These are phyloP conservation scores for Aspergillus viridinutans DNA, from an alignment of 2,329 filamentous ascomycete genomes.

Conservation along the genomic window DNA sequence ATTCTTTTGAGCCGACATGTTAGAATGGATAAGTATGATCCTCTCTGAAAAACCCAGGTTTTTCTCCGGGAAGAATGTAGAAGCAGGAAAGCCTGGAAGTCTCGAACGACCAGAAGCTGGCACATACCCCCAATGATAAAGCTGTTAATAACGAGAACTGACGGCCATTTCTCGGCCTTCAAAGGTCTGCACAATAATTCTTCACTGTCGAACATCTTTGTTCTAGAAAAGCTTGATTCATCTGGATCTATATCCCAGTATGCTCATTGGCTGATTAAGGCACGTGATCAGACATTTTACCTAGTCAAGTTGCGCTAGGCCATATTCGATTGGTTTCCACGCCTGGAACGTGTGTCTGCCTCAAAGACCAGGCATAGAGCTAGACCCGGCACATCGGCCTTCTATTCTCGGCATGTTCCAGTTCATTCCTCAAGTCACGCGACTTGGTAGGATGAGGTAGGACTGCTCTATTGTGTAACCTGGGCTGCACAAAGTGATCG, in stretches of 20 bases:
- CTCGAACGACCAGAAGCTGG: not conserved
- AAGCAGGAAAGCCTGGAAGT: not conserved
- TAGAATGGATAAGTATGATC: not conserved
- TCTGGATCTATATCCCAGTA: not conserved
- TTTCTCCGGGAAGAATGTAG: not conserved
- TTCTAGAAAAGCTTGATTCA: not conserved
- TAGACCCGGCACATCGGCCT: not conserved
- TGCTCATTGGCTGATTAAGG: not conserved
- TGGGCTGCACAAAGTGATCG: not conserved
- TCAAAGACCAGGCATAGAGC: too few relatives aligned
- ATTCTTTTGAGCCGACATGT: not conserved
- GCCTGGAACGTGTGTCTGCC: too few relatives aligned
- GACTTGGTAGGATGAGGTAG: not conserved
- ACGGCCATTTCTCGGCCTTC: not conserved
- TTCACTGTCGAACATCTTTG: not conserved
- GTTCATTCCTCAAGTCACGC: too few relatives aligned
- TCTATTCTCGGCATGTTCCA: too few relatives aligned
- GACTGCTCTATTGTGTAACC: not conserved
- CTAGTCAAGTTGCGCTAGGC: not conserved
- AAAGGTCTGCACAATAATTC: not conserved
- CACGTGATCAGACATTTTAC: not conserved
- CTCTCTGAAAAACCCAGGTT: too few relatives aligned
- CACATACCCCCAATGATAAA: not conserved
- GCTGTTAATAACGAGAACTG: too few relatives aligned
- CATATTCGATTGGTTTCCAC: not conserved